Evolutionary conservation across 1,284 basidiomycete genomes (phyloP).

Genomic region (Tylopilus orsonianus): DNA sequence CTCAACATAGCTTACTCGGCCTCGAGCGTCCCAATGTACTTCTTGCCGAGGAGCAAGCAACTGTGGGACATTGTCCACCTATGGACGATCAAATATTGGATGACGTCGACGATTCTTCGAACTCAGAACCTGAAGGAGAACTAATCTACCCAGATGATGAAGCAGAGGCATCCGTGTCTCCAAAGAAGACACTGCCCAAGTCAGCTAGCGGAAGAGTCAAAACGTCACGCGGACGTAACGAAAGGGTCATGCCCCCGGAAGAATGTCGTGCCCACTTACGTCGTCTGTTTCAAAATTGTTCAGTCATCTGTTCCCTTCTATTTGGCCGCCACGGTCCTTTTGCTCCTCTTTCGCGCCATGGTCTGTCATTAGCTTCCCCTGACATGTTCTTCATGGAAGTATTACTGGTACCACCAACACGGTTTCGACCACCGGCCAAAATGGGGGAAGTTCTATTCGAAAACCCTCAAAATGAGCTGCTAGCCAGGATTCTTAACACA

Average conservation of each 20-base stretch:
- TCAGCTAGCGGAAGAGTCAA: constrained; percentile 81
- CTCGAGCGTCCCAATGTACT: constrained; percentile 74
- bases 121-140: constrained; percentile 48
- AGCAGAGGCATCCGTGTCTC: constrained; percentile 28
- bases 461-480: constrained; percentile 95
- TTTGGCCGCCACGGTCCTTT: constrained; percentile 94
- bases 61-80: constrained; percentile 19
- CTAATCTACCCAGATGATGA: constrained; percentile 49
- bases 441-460: constrained; percentile 95
- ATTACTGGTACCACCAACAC: constrained; percentile 88
- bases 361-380: constrained; percentile 70
- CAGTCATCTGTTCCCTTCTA: constrained; percentile 79
- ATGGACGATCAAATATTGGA: constrained; percentile 47
- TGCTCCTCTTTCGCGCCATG: constrained; percentile 54
- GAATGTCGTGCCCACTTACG: constrained; percentile 95
- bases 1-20: constrained; percentile 53
- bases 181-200: constrained; percentile 45
- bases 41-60: constrained; percentile 43
- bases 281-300: constrained; percentile 84
- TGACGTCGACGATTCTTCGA: constrained; percentile 33
- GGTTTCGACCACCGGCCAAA: constrained; percentile 92
- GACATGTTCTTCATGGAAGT: constrained; percentile 99
- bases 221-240: constrained; percentile 74
- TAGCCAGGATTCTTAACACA: constrained; percentile 82
- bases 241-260: constrained; percentile 86